A percentile compares a stretch with the other conserved stretches of the same genome.
Conservation (phyloP, 495 filamentous ascomycete genomes). For the Neurospora sublineolata region DNA sequence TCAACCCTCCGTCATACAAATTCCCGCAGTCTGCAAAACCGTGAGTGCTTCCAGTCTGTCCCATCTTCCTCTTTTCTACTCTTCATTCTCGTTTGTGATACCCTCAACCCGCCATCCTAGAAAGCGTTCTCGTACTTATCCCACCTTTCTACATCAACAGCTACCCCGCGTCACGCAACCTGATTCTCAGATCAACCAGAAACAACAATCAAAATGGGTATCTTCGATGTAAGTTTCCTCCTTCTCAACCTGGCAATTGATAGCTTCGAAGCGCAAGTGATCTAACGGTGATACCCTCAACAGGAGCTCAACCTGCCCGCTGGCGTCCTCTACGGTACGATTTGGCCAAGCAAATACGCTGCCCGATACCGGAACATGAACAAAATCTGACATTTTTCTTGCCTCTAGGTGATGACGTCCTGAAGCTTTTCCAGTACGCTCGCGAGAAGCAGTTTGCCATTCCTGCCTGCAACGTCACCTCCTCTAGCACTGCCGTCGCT, state of each 20-base stretch:
- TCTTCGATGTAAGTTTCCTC: constrained; percentile 2
- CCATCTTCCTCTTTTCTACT: not conserved
- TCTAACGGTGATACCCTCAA: not conserved
- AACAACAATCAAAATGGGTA: constrained; percentile 3
- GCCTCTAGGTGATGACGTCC: constrained; percentile 60
- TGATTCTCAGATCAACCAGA: not conserved
- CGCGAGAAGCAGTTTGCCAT: constrained; percentile 80
- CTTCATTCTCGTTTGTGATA: not conserved
- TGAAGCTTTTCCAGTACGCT: constrained; percentile 75
- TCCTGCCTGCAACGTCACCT: constrained; percentile 79
- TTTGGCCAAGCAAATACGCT: not conserved
- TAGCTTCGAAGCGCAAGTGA: not conserved
- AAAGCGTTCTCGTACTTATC: not conserved
- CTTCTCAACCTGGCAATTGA: not conserved
- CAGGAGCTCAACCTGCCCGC: constrained; percentile 3
- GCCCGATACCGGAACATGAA: constrained; percentile 2
- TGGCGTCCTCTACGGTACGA: constrained; percentile 8
- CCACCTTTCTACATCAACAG: not conserved
- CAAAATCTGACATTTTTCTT: not conserved
- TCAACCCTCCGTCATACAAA: not conserved
- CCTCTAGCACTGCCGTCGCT: constrained; percentile 77
- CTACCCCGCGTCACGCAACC: not conserved
- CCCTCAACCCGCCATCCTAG: not conserved
- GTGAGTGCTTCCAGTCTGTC: not conserved
- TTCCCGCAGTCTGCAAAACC: not conserved